These are phyloP conservation scores for Pyrenula massariospora DNA, from an alignment of 495 filamentous ascomycete genomes.

Conservation along the genomic window DNA sequence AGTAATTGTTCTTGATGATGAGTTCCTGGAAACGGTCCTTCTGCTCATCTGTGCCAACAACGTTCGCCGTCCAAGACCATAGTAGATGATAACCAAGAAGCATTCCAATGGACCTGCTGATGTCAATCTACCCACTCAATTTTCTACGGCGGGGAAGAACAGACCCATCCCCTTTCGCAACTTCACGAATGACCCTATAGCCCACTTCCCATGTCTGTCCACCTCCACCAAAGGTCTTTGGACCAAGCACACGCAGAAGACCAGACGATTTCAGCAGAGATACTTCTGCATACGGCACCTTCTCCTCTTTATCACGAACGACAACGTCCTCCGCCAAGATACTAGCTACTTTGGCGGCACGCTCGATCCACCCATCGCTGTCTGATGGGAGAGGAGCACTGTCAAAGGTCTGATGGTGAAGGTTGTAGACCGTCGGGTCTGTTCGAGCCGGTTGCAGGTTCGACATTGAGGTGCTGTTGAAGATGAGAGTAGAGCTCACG, in stretches of 20 bases:
- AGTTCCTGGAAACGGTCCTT: slow-evolving; percentile 34
- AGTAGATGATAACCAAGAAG: slow-evolving; percentile 50
- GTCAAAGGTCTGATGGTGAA: slow-evolving; percentile 24
- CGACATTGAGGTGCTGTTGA: neutral
- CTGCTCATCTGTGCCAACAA: slow-evolving; percentile 45
- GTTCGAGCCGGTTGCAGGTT: slow-evolving; percentile 18
- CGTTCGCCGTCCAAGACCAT: slow-evolving; percentile 43
- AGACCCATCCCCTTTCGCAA: slow-evolving; percentile 45
- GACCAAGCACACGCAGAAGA: slow-evolving; percentile 42
- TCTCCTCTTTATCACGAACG: slow-evolving; percentile 41
- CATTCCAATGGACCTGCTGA: slow-evolving; percentile 37
- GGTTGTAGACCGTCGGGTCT: slow-evolving; percentile 38
- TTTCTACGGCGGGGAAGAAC: neutral
- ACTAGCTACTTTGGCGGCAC: slow-evolving; percentile 39
- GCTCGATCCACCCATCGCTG: slow-evolving; percentile 32
- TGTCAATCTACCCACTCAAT: slow-evolving; percentile 1
- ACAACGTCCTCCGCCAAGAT: slow-evolving; percentile 41
- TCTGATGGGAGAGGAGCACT: slow-evolving; percentile 33
- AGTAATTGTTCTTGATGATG: slow-evolving; percentile 48
- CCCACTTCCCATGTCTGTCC: slow-evolving; percentile 43
- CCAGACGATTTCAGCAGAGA: slow-evolving; percentile 43
- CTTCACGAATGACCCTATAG: slow-evolving; percentile 45
- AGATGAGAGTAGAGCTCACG: neutral
- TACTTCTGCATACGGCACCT: slow-evolving; percentile 42
- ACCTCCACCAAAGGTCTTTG: slow-evolving; percentile 43